Base-by-base conservation (phyloP, 352 stramenopile species). In the Thalassiosira delicatula region DNA sequence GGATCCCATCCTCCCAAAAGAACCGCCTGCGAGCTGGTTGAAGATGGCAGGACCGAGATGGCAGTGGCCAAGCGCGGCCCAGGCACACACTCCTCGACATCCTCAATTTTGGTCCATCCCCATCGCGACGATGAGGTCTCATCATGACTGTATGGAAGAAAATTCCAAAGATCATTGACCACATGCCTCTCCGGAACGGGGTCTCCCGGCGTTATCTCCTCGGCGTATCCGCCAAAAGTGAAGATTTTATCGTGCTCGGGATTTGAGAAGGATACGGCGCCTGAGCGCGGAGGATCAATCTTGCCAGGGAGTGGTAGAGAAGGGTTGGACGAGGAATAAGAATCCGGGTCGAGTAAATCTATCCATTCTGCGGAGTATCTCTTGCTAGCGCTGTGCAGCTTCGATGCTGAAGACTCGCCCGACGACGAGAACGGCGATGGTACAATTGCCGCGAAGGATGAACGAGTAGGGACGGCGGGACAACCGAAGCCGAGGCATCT, bases 1-100 rank as follows among this genome's bases (percentile, higher is more conserved):
- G 89, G 85, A 85, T 94, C 88, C 89, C 89, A 94, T 33, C 89
- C 89, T 30, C 86, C 89, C 14, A 93, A 62, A 3, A 94, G 33
- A 32, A 89, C 61, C 27, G 74, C 49, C 57, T 44, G 60, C 30
- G 51, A 17, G 40, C 59, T 44, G 54, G 30, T 25, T 25, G n/a
- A 65, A 14, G 62, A 14, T 17, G 66, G 65, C 3, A 80, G 53
- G 37, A 74, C 27, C 46, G 65, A 73, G 9, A 83, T 63, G 2
- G 87, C 84, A n/a, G 84, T 74, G 46, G 76, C 88, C 29, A 93
- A 70, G 44, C 89, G 70, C 53, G 79, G 76, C 60, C 79, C 76
- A 37, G 88, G 88, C 49, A 83, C 73, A 19, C 83, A 72, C 1
- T 54, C 68, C 0, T 14, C 53, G 14, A 70, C 42, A 23, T 66